These are phyloP conservation scores for Hymenotorrendiella dingleyae DNA, from an alignment of 2,329 filamentous ascomycete species.

Conservation along the genomic window DNA sequence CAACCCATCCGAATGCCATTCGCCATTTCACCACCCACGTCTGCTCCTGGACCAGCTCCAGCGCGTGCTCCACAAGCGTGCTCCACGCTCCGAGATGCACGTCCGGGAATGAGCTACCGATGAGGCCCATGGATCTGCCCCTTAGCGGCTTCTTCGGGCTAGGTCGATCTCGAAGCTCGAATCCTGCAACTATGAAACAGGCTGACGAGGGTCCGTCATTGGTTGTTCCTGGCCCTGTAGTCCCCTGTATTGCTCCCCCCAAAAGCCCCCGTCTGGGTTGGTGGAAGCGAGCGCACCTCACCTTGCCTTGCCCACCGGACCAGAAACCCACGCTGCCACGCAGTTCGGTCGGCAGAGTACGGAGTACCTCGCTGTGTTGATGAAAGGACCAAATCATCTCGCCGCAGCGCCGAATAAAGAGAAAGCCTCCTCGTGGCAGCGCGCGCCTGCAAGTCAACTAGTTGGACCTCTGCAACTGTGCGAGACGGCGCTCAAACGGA, in stretches of 20 bases:
- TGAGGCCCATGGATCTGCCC: neutral
- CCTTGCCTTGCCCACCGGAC: neutral
- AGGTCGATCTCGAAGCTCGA: slow-evolving; percentile 1
- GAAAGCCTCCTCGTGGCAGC: neutral
- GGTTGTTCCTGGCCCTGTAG: neutral
- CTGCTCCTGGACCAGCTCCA: too few relatives aligned
- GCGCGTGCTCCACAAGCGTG: neutral
- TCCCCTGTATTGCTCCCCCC: neutral
- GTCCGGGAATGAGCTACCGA: slow-evolving; percentile 5
- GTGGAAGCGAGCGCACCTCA: too few relatives aligned
- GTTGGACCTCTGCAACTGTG: too few relatives aligned
- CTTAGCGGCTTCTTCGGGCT: slow-evolving; percentile 1
- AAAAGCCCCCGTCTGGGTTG: too few relatives aligned
- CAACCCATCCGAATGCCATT: too few relatives aligned
- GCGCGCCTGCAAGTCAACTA: too few relatives aligned
- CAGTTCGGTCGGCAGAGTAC: neutral
- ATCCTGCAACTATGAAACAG: slow-evolving; percentile 1
- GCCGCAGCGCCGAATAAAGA: neutral
- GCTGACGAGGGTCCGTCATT: neutral
- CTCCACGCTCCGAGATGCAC: neutral
- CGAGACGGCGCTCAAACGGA: neutral
- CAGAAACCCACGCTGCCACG: neutral
- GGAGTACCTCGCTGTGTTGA: neutral
- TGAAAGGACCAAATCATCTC: too few relatives aligned
- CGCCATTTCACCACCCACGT: neutral